Conservation (phyloP, 257 asterid species). For the Nicotiana knightiana region DNA sequence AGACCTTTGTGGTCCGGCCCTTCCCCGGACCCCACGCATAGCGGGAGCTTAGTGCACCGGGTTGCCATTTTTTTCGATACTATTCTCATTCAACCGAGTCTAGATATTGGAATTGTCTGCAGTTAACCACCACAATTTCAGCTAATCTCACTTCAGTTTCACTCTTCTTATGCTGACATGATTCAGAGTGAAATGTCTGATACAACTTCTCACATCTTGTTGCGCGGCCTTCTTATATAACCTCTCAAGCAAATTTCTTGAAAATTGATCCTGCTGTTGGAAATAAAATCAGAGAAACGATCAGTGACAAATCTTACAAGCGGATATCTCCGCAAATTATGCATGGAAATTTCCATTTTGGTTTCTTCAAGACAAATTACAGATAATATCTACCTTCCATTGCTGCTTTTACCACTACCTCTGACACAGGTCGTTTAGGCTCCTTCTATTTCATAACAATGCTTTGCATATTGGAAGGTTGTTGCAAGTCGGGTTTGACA, state of each 20-base stretch:
- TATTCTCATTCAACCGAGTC: not conserved
- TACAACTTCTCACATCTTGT: not conserved
- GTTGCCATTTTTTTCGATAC: too few relatives aligned
- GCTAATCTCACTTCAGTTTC: not conserved
- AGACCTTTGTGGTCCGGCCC: too few relatives aligned
- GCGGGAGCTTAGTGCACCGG: too few relatives aligned
- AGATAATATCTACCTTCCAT: not conserved
- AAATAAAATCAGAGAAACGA: not conserved
- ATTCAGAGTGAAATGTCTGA: not conserved
- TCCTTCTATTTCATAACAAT: not conserved
- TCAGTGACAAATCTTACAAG: not conserved
- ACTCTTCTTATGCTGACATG: not conserved
- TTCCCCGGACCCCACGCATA: too few relatives aligned
- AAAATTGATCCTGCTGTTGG: not conserved
- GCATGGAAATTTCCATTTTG: not conserved
- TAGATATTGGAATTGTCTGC: not conserved
- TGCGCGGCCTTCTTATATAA: not conserved
- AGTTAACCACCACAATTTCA: too few relatives aligned
- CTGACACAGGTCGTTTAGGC: not conserved
- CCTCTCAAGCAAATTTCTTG: not conserved
- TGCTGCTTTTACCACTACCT: not conserved
- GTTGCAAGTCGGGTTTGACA: not conserved
- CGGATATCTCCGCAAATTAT: not conserved
- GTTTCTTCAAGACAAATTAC: not conserved
- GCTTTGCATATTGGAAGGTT: not conserved